Evolutionary conservation across 2,329 filamentous ascomycete species (phyloP), one percentile per base, ranked within the genome.

Genomic region (Emergomyces africanus): DNA sequence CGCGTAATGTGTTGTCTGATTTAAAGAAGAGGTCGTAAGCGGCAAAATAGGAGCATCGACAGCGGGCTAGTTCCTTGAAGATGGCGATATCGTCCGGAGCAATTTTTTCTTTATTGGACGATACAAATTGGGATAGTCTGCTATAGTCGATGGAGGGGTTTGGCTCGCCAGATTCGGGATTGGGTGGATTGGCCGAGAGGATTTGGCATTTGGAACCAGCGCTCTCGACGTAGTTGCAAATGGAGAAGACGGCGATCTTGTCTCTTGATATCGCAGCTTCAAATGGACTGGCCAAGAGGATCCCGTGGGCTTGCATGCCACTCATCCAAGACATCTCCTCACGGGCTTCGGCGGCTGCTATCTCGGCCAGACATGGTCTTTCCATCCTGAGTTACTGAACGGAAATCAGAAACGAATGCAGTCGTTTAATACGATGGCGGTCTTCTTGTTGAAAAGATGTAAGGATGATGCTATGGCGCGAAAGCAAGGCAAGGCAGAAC

Each of bases 101-200:
- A 37, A 62, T 35, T 46, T 33, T 28, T 18, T 33, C 57, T 4
- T 46, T 39, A 39, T 54, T 25, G 35, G 55, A 48, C 37, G 5
- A 9, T 33, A 59, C 53, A 35, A 63, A 44, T 10, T 25, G 30
- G 25, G 56, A 20, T 25, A 64, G 39, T 18, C 59, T 5, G n/a
- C 39, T 33, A 60, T 64, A 64, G 48, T 63, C 54, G 49, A 64
- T 44, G 14, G 46, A 33, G 3, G 56, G 58, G 20, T 57, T 58
- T 9, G 63, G 63, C 50, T 64, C 61, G 28, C 30, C 60, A 48
- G 56, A 48, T 46, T 53, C 54, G 12, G 48, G 46, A 48, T 53
- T n/a, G 23, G 44, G 56, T 39, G 53, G 54, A 57, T 51, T 18
- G 10, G 41, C 28, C 30, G 39, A 25, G 28, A 59, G 15, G n/a